Evolutionary conservation across 805 yeast genomes (phyloP).

Genomic region (Yamadazyma olivae): DNA sequence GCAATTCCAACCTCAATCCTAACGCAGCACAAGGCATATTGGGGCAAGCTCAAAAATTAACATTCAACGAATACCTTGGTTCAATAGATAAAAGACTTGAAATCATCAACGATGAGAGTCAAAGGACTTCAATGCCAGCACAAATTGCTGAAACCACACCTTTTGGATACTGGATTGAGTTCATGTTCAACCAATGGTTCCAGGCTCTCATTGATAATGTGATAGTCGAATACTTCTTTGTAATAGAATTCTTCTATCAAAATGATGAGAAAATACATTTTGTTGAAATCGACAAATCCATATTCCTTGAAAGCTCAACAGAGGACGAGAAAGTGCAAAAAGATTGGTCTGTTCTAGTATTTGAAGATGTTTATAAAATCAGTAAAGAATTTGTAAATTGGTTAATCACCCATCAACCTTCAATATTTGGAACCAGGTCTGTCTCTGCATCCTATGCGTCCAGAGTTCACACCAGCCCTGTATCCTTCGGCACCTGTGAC

Average conservation of each 20-base stretch:
- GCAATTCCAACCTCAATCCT: too few species aligned
- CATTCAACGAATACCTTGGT: slow-evolving; percentile 49
- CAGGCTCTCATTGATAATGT: slow-evolving; percentile 74
- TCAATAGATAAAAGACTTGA: slow-evolving; percentile 57
- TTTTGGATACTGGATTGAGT: slow-evolving; percentile 65
- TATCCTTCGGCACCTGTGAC: slow-evolving; percentile 54
- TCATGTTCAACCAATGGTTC: slow-evolving; percentile 68
- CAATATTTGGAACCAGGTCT: slow-evolving; percentile 17
- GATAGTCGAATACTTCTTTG: slow-evolving; percentile 70
- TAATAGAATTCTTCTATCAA: slow-evolving; percentile 65
- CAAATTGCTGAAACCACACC: slow-evolving; percentile 82
- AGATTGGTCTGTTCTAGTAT: slow-evolving; percentile 38
- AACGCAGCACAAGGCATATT: slow-evolving; percentile 2
- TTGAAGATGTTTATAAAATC: slow-evolving; percentile 34
- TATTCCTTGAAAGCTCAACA: slow-evolving; percentile 1
- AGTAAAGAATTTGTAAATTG: slow-evolving; percentile 45
- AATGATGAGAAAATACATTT: slow-evolving; percentile 35
- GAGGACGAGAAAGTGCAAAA: slow-evolving; percentile 5
- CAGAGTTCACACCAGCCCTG: slow-evolving; percentile 12
- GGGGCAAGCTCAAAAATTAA: slow-evolving; percentile 6
- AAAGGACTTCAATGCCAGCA: slow-evolving; percentile 64
- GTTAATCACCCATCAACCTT: slow-evolving; percentile 43
- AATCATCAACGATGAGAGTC: slow-evolving; percentile 48
- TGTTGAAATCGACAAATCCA: slow-evolving; percentile 12
- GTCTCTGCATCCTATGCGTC: slow-evolving; percentile 41